Evolutionary conservation across 768 basidiomycete genomes (phyloP).

Genomic region (Pisolithus orientalis): DNA sequence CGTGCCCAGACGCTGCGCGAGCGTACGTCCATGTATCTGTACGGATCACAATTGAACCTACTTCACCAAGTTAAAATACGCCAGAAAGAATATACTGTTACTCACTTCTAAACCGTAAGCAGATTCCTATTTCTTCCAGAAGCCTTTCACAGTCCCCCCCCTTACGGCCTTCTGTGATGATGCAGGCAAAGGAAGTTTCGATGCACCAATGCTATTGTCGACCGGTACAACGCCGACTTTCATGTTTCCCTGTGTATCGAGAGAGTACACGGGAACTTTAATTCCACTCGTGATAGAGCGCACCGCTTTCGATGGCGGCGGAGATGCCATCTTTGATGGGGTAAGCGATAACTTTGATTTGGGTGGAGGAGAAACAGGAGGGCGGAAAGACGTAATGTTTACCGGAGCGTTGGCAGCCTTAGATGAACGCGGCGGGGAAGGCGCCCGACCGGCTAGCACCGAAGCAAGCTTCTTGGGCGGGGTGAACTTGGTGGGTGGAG

Average conservation of each 20-base stretch:
- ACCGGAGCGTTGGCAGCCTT: neutral
- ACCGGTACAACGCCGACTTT: neutral
- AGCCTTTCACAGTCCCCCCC: neutral
- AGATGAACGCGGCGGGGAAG: slow-evolving; percentile 1
- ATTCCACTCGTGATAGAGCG: slow-evolving; percentile 3
- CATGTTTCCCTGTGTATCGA: neutral
- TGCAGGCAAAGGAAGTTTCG: neutral
- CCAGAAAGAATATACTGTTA: too few species aligned
- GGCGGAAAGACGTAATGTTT: neutral
- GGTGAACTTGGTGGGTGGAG: slow-evolving; percentile 17
- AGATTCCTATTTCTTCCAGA: neutral
- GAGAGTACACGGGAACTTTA: neutral
- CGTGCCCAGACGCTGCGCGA: too few species aligned
- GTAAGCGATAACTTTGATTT: slow-evolving; percentile 17
- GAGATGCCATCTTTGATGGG: slow-evolving; percentile 6
- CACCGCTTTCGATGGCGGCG: slow-evolving; percentile 4
- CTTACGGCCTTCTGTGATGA: neutral
- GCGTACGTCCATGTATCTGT: too few species aligned
- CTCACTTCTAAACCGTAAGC: neutral
- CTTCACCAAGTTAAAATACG: too few species aligned
- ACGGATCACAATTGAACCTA: too few species aligned
- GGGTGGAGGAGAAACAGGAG: slow-evolving; percentile 1
- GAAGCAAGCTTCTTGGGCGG: slow-evolving; percentile 26
- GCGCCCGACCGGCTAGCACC: slow-evolving; percentile 22
- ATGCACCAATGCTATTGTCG: neutral